These are phyloP conservation scores for Kwoniella botswanensis DNA, from an alignment of 768 basidiomycete species.

Conservation along the genomic window DNA sequence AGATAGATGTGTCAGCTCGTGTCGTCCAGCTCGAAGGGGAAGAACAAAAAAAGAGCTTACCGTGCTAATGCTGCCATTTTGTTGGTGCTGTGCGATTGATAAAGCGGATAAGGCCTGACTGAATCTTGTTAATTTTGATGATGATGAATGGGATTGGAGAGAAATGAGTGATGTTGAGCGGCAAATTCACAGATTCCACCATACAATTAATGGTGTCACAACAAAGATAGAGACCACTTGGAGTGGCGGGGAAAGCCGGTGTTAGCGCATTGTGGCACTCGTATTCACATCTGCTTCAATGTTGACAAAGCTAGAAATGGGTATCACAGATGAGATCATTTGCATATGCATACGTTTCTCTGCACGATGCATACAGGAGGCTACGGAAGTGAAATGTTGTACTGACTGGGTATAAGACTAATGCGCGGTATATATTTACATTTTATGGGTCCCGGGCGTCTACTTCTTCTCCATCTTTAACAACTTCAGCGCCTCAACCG, in stretches of 20 bases:
- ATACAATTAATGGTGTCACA: not conserved
- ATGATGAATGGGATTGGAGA: not conserved
- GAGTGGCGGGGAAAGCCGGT: constrained; percentile 7
- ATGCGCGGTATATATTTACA: not conserved
- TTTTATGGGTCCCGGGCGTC: not conserved
- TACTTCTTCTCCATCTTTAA: constrained; percentile 28
- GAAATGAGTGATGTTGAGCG: constrained; percentile 4
- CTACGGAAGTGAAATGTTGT: too few species aligned
- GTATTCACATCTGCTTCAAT: not conserved
- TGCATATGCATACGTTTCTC: not conserved
- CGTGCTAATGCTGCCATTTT: constrained; percentile 74
- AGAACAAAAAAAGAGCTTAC: constrained; percentile 61
- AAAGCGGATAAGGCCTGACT: too few species aligned
- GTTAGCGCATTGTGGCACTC: constrained; percentile 2
- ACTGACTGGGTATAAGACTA: not conserved
- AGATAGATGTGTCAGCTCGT: not conserved
- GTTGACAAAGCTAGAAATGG: too few species aligned
- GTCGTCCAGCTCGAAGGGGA: constrained; percentile 5
- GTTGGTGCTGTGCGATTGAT: constrained; percentile 2
- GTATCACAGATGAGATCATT: too few species aligned
- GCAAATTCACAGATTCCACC: not conserved
- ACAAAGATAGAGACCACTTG: constrained; percentile 2
- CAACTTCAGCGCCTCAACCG: constrained; percentile 42
- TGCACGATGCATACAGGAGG: not conserved
- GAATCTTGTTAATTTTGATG: too few species aligned